Conservation (phyloP, 371 early-diverging fungal genomes). For the Lichtheimia hyalospora region DNA sequence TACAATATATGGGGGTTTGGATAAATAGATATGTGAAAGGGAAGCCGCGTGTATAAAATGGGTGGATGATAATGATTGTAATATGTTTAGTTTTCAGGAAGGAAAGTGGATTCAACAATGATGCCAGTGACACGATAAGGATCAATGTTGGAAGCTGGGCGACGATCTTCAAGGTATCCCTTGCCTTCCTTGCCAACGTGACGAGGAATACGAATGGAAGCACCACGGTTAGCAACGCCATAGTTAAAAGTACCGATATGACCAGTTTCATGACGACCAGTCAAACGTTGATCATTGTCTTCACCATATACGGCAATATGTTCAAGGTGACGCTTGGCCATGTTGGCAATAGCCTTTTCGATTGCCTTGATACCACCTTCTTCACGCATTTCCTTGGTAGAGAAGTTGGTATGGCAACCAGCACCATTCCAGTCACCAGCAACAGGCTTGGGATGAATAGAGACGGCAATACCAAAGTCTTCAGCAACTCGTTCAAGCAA, state of each 20-base stretch:
- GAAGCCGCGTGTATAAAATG: no score
- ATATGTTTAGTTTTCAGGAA: constrained; percentile 14
- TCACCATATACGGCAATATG: constrained; percentile 59
- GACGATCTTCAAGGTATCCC: constrained; percentile 53
- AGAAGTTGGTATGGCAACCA: constrained; percentile 52
- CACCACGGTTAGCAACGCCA: constrained; percentile 57
- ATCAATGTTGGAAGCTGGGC: constrained; percentile 58
- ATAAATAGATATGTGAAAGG: no score
- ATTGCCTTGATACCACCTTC: constrained; percentile 51
- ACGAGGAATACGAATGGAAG: constrained; percentile 56
- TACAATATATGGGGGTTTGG: background rate
- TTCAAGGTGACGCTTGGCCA: constrained; percentile 38
- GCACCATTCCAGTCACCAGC: constrained; percentile 59
- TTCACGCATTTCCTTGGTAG: constrained; percentile 48
- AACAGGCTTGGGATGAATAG: constrained; percentile 56
- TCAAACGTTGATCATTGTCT: constrained; percentile 56
- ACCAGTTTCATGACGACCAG: constrained; percentile 55
- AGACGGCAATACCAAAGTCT: constrained; percentile 55
- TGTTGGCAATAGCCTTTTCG: constrained; percentile 51
- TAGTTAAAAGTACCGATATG: constrained; percentile 48
- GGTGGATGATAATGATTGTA: no score
- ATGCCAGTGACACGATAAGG: constrained; percentile 54
- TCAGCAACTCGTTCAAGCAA: constrained; percentile 54
- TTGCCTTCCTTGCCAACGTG: constrained; percentile 50
- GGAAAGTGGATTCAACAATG: constrained; percentile 41